Conservation (phyloP, 108 stramenopile species). For the Cyclotella baltica region DNA sequence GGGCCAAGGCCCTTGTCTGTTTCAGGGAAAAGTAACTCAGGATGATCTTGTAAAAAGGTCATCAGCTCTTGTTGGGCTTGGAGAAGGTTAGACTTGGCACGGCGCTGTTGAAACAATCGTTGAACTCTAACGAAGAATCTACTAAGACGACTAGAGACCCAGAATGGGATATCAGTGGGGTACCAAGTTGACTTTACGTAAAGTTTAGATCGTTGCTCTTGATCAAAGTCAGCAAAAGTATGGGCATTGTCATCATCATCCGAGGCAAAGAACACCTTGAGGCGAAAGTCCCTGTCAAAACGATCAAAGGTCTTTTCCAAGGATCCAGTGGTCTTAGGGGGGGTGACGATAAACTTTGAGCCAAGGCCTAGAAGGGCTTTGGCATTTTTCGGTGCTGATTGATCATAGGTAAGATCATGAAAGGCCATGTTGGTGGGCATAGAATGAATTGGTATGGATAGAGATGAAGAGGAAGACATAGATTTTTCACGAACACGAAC, state of each 20-base stretch:
- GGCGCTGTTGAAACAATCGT: not conserved
- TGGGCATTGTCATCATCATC: not conserved
- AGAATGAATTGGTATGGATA: not conserved
- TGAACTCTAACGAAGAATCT: not conserved
- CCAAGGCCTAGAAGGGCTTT: conserved; percentile 3
- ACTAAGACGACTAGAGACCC: not conserved
- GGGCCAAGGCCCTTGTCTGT: conserved; percentile 8
- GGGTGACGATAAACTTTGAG: conserved; percentile 7
- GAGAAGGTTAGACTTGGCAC: conserved; percentile 3
- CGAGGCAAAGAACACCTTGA: not conserved
- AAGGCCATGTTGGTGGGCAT: conserved; percentile 7
- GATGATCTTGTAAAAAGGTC: not conserved
- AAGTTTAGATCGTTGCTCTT: not conserved
- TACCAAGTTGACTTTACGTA: not conserved
- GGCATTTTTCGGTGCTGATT: not conserved
- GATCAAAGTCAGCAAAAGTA: not conserved
- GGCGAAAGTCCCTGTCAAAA: not conserved
- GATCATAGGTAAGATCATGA: not conserved
- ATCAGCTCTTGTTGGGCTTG: not conserved
- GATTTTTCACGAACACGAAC: not conserved
- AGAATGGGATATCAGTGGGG: not conserved
- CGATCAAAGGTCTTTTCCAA: not conserved
- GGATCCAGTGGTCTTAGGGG: not conserved
- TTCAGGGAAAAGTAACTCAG: not conserved
- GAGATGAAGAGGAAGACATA: not conserved